Evolutionary conservation across 2,329 filamentous ascomycete species (phyloP), one percentile per base, ranked within the genome.

Genomic region (Cercospora sp.): DNA sequence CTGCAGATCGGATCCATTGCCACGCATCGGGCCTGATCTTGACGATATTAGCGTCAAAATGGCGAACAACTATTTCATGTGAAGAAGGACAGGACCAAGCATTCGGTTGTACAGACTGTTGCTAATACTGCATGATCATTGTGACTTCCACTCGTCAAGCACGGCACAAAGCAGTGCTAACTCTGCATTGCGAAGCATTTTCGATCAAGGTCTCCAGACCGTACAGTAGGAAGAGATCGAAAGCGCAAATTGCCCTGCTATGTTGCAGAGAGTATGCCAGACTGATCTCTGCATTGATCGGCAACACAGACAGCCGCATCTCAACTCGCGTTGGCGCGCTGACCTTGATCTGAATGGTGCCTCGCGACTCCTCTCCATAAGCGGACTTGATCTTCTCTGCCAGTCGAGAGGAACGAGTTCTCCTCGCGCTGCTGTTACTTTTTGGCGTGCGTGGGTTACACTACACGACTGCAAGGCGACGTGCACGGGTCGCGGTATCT

Each of bases 1-100:
- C 60, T 62, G 60, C 60, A 51, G 60, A 62, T 62, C 60, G 60
- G 60, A 33, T 33, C 40, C n/a, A 31, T 20, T 5, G 6, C 12
- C 55, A 36, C 60, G 40, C 26, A 51, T 62, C 60, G 60, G 23
- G 48, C 20, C 23, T 23, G 48, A 53, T 53, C 48, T 53, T 33
- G 55, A 30, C 55, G 55, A 33, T 58, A 7, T 7, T 58, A 58
- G 26, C 55, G 55, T 18, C 28, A 31, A 33, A 30, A 31, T 23
- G 13, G 16, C 1, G 26, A 18, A 31, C 55, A 40, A 5, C 36
- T n/a, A n/a, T n/a, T 40, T 40, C 13, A 8, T 18, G 40, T 45
- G 36, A 8, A 3, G 36, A 6, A 40, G 36, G 8, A 40, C 6
- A 3, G 13, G 13, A 40, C 6, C 13, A 40, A n/a, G 3, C 36